Percentiles rank a stretch among this genome's conserved stretches.
These are phyloP conservation scores for Pittosporum tobira DNA, from an alignment of 129 eudicot genomes.

Conservation along the genomic window DNA sequence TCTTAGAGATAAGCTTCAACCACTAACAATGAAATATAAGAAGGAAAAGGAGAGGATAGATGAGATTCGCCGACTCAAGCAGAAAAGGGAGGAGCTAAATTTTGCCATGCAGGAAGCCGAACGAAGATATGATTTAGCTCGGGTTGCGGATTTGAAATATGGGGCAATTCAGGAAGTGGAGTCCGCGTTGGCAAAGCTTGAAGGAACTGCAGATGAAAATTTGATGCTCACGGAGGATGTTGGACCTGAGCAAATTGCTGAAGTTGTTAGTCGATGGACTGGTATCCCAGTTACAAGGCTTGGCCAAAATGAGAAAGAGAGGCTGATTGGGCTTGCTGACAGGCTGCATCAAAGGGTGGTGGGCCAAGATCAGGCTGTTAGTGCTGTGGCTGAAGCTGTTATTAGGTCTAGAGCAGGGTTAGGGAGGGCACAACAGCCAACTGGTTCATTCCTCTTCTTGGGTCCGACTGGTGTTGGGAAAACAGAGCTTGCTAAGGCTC, in stretches of 20 bases:
- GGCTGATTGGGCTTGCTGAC: slow-evolving; percentile 69
- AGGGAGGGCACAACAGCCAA: slow-evolving; percentile 92
- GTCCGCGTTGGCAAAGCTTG: slow-evolving; percentile 60
- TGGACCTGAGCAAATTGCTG: slow-evolving; percentile 95
- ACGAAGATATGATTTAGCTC: slow-evolving; percentile 72
- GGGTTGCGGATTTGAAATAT: slow-evolving; percentile 85
- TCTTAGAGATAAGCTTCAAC: slow-evolving; percentile 78
- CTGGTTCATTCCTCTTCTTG: slow-evolving; percentile 89
- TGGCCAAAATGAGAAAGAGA: slow-evolving; percentile 78
- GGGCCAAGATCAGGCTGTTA: slow-evolving; percentile 83
- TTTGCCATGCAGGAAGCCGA: slow-evolving; percentile 75
- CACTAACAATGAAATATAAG: slow-evolving; percentile 70
- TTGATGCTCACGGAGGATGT: slow-evolving; percentile 77
- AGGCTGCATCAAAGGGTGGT: slow-evolving; percentile 82
- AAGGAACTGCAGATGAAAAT: slow-evolving; percentile 46
- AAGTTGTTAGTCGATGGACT: slow-evolving; percentile 97
- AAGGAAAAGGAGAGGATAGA: slow-evolving; percentile 85
- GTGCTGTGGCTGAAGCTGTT: slow-evolving; percentile 92
- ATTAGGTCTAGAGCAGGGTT: slow-evolving; percentile 86
- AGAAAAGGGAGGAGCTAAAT: slow-evolving; percentile 65
- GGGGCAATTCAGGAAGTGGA: slow-evolving; percentile 92
- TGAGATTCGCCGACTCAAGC: slow-evolving; percentile 73
- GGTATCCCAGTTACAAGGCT: slow-evolving; percentile 93
- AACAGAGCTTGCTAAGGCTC: slow-evolving; percentile 95
- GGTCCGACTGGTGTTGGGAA: slow-evolving; percentile 98